These are phyloP conservation scores for Pythium apleroticum DNA, from an alignment of 352 stramenopile species.

Conservation along the genomic window DNA sequence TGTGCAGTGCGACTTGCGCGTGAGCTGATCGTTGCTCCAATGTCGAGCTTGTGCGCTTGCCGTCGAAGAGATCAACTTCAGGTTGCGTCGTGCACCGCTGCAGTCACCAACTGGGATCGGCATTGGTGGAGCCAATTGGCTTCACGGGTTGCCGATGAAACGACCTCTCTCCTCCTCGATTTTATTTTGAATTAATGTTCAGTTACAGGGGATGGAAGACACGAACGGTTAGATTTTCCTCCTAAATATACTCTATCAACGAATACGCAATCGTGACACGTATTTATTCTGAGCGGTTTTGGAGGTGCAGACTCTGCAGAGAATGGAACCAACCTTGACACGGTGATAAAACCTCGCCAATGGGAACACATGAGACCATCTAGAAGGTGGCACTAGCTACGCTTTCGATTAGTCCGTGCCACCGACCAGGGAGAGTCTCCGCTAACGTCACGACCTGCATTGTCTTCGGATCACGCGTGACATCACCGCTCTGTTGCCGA, in stretches of 20 bases:
- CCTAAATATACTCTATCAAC: too few species aligned
- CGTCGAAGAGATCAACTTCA: background rate
- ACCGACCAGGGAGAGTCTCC: background rate
- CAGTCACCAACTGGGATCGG: background rate
- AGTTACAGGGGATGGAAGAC: too few species aligned
- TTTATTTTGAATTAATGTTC: too few species aligned
- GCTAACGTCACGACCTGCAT: background rate
- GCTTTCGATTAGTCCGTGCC: constrained; percentile 5
- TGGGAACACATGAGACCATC: background rate
- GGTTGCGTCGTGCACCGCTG: background rate
- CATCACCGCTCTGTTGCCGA: background rate
- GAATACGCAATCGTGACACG: background rate
- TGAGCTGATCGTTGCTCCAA: background rate
- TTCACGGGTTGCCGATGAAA: background rate
- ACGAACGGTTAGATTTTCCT: too few species aligned
- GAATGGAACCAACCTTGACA: background rate
- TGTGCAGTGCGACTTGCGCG: background rate
- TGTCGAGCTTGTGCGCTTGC: background rate
- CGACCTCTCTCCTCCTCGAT: too few species aligned
- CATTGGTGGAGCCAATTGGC: background rate
- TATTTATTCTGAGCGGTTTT: constrained; percentile 10
- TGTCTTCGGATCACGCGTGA: background rate
- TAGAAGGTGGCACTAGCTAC: background rate
- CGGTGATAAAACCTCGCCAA: constrained; percentile 2
- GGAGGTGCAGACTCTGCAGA: constrained; percentile 4